A percentile compares a stretch with the other conserved stretches of the same genome.
Conservation (phyloP, 108 stramenopile species). For the Phaeodactylum tricornutum region DNA sequence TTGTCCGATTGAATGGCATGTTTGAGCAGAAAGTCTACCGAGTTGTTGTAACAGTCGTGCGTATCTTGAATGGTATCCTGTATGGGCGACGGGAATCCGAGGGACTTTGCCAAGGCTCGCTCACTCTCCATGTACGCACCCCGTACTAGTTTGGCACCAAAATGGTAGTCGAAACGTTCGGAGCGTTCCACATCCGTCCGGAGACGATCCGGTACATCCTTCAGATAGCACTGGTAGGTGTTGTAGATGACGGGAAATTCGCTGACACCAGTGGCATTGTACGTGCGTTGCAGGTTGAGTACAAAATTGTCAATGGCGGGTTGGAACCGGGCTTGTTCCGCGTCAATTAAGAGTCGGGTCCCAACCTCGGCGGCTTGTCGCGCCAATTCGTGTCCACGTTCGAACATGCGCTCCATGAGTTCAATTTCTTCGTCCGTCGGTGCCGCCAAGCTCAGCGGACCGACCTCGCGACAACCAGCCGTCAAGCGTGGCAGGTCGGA, state of each 20-base stretch:
- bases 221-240: slow-evolving; percentile 94
- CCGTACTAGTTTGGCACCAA: slow-evolving; percentile 94
- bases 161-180: slow-evolving; percentile 54
- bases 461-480: slow-evolving; percentile 37
- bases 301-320: slow-evolving; percentile 93
- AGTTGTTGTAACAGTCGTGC: slow-evolving; percentile 80
- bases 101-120: slow-evolving; percentile 52
- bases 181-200: slow-evolving; percentile 75
- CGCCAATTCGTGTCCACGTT: slow-evolving; percentile 61
- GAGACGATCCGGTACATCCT: slow-evolving; percentile 62
- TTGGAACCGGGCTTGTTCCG: slow-evolving; percentile 92
- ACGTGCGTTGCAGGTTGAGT: slow-evolving; percentile 60
- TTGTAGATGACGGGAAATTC: slow-evolving; percentile 74
- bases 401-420: slow-evolving; percentile 57
- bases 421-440: slow-evolving; percentile 80
- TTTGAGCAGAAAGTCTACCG: slow-evolving; percentile 48
- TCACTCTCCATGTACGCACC: slow-evolving; percentile 97
- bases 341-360: slow-evolving; percentile 90
- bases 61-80: slow-evolving; percentile 80
- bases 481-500: slow-evolving; percentile 42
- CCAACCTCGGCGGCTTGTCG: slow-evolving; percentile 47
- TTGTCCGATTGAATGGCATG: slow-evolving; percentile 19
- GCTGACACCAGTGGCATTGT: slow-evolving; percentile 36
- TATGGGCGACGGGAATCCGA: slow-evolving; percentile 54
- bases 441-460: slow-evolving; percentile 56